A percentile compares a stretch with the other conserved stretches of the same genome.
These are phyloP conservation scores for Epichloe sylvatica DNA, from an alignment of 2,329 filamentous ascomycete species.

Conservation along the genomic window DNA sequence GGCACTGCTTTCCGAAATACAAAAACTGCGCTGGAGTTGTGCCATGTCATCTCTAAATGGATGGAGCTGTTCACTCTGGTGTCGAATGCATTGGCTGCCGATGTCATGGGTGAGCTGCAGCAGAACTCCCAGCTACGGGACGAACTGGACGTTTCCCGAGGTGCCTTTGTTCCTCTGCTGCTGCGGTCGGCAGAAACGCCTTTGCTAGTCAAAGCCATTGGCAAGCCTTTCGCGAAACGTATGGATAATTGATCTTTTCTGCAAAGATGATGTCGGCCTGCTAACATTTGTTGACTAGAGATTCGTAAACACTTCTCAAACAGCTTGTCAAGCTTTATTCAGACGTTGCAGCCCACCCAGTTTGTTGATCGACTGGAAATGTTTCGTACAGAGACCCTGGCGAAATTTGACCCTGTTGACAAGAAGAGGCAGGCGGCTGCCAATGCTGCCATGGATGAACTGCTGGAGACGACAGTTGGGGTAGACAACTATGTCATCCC, in stretches of 20 bases:
- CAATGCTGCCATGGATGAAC: constrained; percentile 38
- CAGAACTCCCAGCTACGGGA: constrained; percentile 32
- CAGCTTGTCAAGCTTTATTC: constrained; percentile 39
- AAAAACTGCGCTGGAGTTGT: constrained; percentile 36
- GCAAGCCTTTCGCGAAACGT: constrained; percentile 40
- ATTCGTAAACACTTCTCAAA: constrained; percentile 35
- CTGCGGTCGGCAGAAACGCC: constrained; percentile 48
- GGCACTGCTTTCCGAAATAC: constrained; percentile 32
- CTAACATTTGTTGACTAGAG: constrained; percentile 17
- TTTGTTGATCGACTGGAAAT: constrained; percentile 40
- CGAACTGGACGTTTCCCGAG: constrained; percentile 46
- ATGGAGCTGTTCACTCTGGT: constrained; percentile 43
- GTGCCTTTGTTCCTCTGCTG: constrained; percentile 50
- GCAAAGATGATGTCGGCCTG: neutral
- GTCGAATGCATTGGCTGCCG: constrained; percentile 32
- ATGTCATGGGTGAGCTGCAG: constrained; percentile 33
- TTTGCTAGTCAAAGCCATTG: constrained; percentile 38
- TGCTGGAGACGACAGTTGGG: constrained; percentile 42
- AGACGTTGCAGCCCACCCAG: constrained; percentile 42
- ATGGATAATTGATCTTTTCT: constrained; percentile 4
- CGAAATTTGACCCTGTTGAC: constrained; percentile 38
- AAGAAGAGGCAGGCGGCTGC: constrained; percentile 35
- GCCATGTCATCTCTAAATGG: constrained; percentile 40
- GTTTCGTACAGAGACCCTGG: constrained; percentile 43
- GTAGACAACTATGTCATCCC: constrained; percentile 40